Evolutionary conservation across 495 filamentous ascomycete species (phyloP).

Genomic region (Endocarpon pusillum): DNA sequence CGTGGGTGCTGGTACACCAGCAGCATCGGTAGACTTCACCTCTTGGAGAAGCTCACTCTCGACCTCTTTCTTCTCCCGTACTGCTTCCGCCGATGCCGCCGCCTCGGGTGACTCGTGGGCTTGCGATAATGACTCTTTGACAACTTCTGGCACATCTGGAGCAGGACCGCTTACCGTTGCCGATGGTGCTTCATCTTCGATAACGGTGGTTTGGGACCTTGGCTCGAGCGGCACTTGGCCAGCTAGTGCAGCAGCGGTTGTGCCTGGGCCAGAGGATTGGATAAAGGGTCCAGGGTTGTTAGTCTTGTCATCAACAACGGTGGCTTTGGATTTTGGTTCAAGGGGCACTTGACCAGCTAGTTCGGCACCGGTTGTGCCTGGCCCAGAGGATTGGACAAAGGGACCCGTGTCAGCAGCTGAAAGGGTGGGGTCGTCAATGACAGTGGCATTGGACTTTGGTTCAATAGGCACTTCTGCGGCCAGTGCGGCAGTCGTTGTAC

Average conservation of each 20-base stretch:
- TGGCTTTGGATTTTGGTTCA: conserved; percentile 66
- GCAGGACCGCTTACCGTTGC: conserved; percentile 19
- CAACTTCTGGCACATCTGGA: conserved; percentile 46
- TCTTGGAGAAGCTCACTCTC: conserved; percentile 50
- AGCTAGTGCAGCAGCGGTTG: conserved; percentile 63
- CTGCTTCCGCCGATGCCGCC: conserved; percentile 43
- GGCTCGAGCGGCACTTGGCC: conserved; percentile 50
- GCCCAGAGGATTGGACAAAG: conserved; percentile 51
- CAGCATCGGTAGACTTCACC: conserved; percentile 28
- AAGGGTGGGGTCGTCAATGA: too few relatives aligned
- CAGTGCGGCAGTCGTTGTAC: conserved; percentile 55
- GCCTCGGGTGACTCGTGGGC: conserved; percentile 53
- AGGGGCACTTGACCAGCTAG: conserved; percentile 56
- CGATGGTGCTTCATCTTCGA: background rate
- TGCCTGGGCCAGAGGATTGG: conserved; percentile 47
- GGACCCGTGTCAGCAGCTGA: conserved; percentile 31
- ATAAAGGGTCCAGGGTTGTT: conserved; percentile 39
- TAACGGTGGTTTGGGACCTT: conserved; percentile 5
- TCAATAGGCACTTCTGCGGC: conserved; percentile 58
- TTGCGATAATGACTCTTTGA: conserved; percentile 53
- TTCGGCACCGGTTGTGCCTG: conserved; percentile 54
- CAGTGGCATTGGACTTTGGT: conserved; percentile 8
- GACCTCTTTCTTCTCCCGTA: conserved; percentile 61
- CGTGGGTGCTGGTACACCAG: conserved; percentile 36
- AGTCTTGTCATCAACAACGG: conserved; percentile 47